Evolutionary conservation across 164 flowering plant species (phyloP).

Genomic region (Umbilicus rupestris): DNA sequence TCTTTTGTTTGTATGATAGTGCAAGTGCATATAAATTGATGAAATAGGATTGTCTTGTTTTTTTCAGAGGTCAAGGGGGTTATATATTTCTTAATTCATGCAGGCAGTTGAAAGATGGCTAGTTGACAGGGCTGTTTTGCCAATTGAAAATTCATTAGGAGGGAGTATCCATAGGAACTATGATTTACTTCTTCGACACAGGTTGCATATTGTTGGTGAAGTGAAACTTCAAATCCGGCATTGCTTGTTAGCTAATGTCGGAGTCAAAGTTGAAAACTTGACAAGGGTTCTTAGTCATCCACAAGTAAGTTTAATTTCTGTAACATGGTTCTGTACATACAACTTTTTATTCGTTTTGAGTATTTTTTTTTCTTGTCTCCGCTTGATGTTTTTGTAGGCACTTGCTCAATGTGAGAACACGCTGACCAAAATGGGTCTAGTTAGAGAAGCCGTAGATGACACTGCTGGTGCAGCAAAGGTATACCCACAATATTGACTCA

Average conservation of each 20-base stretch:
- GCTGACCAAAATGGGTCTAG: slow-evolving; percentile 73
- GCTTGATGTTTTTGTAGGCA: slow-evolving; percentile 44
- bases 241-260: slow-evolving; percentile 80
- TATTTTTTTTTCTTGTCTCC: not conserved
- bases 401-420: slow-evolving; percentile 96
- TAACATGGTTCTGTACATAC: not conserved
- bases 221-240: slow-evolving; percentile 70
- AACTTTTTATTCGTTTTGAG: not conserved
- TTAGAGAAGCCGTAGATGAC: slow-evolving; percentile 88
- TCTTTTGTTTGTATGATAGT: too few species aligned
- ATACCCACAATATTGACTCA: slow-evolving; percentile 5
- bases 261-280: slow-evolving; percentile 58
- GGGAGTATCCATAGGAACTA: slow-evolving; percentile 96
- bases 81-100: slow-evolving; percentile 6
- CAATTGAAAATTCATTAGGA: slow-evolving; percentile 91
- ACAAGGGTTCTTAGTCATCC: slow-evolving; percentile 89
- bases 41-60: not conserved
- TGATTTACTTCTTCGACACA: slow-evolving; percentile 79
- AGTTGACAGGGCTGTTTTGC: slow-evolving; percentile 93
- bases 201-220: slow-evolving; percentile 97
- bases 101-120: slow-evolving; percentile 89
- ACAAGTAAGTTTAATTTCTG: slow-evolving; percentile 41
- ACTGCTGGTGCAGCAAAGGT: slow-evolving; percentile 99
- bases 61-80: not conserved
- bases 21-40: too few species aligned